Conservation (phyloP, 1,284 basidiomycete genomes). For the Sanghuangporus sanghuang region DNA sequence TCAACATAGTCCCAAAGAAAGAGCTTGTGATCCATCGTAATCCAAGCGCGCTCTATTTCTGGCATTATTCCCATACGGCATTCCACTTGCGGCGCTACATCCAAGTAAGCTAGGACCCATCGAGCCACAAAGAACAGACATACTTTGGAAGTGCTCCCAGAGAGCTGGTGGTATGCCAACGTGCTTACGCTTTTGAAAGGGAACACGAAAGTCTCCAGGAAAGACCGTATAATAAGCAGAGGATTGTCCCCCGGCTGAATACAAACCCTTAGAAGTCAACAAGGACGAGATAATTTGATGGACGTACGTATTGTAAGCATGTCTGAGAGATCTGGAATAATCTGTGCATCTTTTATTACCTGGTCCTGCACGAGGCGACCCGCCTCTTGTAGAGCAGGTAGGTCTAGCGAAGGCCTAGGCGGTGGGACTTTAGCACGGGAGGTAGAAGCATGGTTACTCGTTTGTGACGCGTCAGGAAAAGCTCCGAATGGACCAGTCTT, state of each 20-base stretch:
- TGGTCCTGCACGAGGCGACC: slow-evolving; percentile 62
- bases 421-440: slow-evolving; percentile 14
- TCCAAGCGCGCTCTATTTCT: slow-evolving; percentile 93
- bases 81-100: slow-evolving; percentile 38
- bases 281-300: not conserved
- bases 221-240: slow-evolving; percentile 73
- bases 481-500: slow-evolving; percentile 2
- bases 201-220: slow-evolving; percentile 72
- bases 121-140: slow-evolving; percentile 23
- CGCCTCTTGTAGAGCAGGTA: slow-evolving; percentile 58
- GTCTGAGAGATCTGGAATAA: slow-evolving; percentile 69
- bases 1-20: slow-evolving; percentile 97
- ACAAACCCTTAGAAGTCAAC: slow-evolving; percentile 11
- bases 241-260: slow-evolving; percentile 54
- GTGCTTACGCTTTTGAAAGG: slow-evolving; percentile 75
- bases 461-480: not conserved
- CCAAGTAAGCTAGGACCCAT: slow-evolving; percentile 30
- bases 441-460: slow-evolving; percentile 11
- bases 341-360: slow-evolving; percentile 63
- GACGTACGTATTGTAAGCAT: slow-evolving; percentile 49
- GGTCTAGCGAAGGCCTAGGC: slow-evolving; percentile 41
- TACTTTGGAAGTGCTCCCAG: slow-evolving; percentile 79
- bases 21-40: slow-evolving; percentile 90
- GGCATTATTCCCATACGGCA: slow-evolving; percentile 83
- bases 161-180: slow-evolving; percentile 78